Base-by-base conservation (phyloP, 495 filamentous ascomycete species). In the Xylaria curta region DNA sequence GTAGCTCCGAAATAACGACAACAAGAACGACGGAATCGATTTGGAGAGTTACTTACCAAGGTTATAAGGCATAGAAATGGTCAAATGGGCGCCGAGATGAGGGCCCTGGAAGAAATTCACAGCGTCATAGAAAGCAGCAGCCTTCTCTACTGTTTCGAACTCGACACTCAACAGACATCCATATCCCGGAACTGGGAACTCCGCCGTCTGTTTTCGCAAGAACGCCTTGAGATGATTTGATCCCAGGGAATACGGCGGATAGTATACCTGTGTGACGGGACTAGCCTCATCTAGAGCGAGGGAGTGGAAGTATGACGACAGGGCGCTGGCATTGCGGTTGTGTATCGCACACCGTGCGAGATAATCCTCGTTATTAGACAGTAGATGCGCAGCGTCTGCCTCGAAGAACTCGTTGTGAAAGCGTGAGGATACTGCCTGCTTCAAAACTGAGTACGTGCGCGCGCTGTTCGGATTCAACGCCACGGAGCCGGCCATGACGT, bases 401-500 rank as follows among this genome's bases (percentile, higher is more conserved):
- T 71, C 62, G 78, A 75, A 87, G 71, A 81, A 69, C 49, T 84
- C 80, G 73, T 85, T 84, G 70, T 49, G 46, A 78, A 81, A 84
- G 17, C 51, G 21, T 28, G 76, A n/a, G 3, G 26, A 58, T 66
- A 84, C 75, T 0, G 77, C 62, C 4, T 72, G 15, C 56, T 78
- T 75, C 58, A 87, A 69, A 56, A 68, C 49, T 44, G 66, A 0
- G 75, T 83, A 78, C 2, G 28, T 31, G 69, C 64, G 62, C 15
- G 63, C 24, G 0, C 79, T 84, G 49, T 74, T 68, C 1, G 86
- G 84, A 69, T 82, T 82, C 68, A 87, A 75, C 24, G 79, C 75
- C 19, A 82, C 64, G 62, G 80, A 81, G 62, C 82, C 87, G 63
- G 76, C 86, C 80, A 88, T 87, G 46, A 87, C 51, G 68, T 89